Evolutionary conservation across 768 basidiomycete genomes (phyloP), one percentile per base, ranked within the genome.

Genomic region (Lepiota brunneoincarnata): DNA sequence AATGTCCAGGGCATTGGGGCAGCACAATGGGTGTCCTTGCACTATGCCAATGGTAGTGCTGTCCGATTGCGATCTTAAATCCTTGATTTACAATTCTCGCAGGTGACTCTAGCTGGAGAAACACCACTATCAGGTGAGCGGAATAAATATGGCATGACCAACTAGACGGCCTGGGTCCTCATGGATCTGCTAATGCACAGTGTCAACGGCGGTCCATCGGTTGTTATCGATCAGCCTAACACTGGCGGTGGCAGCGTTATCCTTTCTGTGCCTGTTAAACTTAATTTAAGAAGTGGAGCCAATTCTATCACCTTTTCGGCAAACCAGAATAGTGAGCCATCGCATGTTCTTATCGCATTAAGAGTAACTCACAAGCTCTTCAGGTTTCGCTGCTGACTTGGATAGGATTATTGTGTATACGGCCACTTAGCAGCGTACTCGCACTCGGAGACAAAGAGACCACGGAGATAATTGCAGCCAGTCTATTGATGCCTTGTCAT

Each of bases 351-450:
- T 4, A 21, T 14, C 50, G 15, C 14, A 6, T 36, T 47, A 14
- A 24, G 24, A n/a, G 51, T 31, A 46, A 20, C 39, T 40, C 42
- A 49, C 28, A 49, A 42, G 28, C 36, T 23, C 31, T 42, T 50
- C 61, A 82, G 81, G 70, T 59, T 84, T 77, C 63, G 83, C 81
- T 12, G 83, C 72, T 10, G 82, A 84, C 59, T 69, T 84, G 36
- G 82, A 84, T 67, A 82, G 76, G 67, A 81, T 84, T 59, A 69
- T 83, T 26, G 82, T 86, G 2, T 84, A 82, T 62, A 74, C 72
- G 34, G 69, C 70, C n/a, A 63, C 60, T 39, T n/a, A 48, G 14
- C 23, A 20, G 15, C 15, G 15, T 6, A 21, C 17, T 15, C n/a
- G 40, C 43, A 34, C 17, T 51, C 3, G 26, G 41, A 15, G 24